Conservation (phyloP, 768 basidiomycete genomes). For the Sistotremastrum niveocremeum region DNA sequence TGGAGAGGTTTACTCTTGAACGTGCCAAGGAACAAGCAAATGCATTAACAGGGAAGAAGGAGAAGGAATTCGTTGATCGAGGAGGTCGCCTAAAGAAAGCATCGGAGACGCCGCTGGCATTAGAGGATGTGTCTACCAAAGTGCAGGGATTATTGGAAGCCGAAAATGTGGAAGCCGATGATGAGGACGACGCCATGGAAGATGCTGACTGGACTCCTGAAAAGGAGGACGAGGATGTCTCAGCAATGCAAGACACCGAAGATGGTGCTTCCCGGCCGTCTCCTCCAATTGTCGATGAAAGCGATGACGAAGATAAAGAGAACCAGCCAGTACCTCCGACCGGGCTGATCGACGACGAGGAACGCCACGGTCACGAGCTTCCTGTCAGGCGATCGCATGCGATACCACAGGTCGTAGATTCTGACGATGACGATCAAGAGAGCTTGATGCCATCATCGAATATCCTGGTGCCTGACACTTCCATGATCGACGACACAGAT, state of each 20-base stretch:
- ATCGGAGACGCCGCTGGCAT: background rate
- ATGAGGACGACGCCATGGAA: slow-evolving; percentile 3
- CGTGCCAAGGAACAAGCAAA: slow-evolving; percentile 1
- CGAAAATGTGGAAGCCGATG: slow-evolving; percentile 5
- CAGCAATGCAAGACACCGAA: background rate
- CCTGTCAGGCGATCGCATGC: too few species aligned
- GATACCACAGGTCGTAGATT: background rate
- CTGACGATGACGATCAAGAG: slow-evolving; percentile 3
- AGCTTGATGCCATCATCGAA: too few species aligned
- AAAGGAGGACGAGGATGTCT: background rate
- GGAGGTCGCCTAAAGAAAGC: slow-evolving; percentile 7
- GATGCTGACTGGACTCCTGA: background rate
- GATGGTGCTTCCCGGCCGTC: background rate
- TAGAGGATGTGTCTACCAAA: background rate
- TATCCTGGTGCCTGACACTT: too few species aligned
- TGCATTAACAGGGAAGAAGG: slow-evolving; percentile 7
- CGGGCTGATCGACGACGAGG: background rate
- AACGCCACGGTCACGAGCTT: too few species aligned
- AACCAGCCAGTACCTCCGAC: background rate
- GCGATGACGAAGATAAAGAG: slow-evolving; percentile 4
- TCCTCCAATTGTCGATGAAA: slow-evolving; percentile 2
- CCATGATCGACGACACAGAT: too few species aligned
- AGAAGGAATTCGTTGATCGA: slow-evolving; percentile 7
- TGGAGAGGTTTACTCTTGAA: background rate
- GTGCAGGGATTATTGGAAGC: slow-evolving; percentile 2